These are phyloP conservation scores for Candida sojae DNA, from an alignment of 1,139 yeast genomes.

Conservation along the genomic window DNA sequence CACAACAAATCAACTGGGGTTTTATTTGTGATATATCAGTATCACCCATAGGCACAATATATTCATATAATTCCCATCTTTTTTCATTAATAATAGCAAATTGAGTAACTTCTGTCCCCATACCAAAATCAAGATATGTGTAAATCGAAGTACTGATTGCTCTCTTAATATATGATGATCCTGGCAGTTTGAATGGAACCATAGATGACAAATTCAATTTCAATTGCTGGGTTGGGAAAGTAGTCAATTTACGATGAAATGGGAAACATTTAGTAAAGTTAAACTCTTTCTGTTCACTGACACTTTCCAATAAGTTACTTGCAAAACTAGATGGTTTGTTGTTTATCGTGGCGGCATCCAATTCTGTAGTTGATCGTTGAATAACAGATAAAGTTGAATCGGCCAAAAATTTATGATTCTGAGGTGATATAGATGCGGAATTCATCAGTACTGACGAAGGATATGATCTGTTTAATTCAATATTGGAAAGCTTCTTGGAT, in stretches of 20 bases:
- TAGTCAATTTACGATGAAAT: conserved; percentile 66
- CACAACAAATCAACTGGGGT: conserved; percentile 67
- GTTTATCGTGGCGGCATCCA: background rate
- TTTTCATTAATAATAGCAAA: conserved; percentile 67
- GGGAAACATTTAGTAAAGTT: conserved; percentile 83
- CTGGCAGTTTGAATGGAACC: conserved; percentile 29
- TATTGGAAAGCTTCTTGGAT: conserved; percentile 2
- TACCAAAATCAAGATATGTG: conserved; percentile 28
- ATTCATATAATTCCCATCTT: conserved; percentile 71
- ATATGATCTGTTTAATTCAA: conserved; percentile 4
- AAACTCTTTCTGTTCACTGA: conserved; percentile 55
- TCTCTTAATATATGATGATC: conserved; percentile 41
- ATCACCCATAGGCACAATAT: conserved; percentile 24
- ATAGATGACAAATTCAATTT: conserved; percentile 39
- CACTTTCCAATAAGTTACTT: conserved; percentile 22
- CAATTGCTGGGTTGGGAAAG: conserved; percentile 64
- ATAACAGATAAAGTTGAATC: background rate
- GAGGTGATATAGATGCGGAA: conserved; percentile 19
- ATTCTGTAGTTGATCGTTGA: conserved; percentile 2
- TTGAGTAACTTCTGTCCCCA: conserved; percentile 52
- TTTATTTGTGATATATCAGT: conserved; percentile 22
- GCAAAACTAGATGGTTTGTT: conserved; percentile 18
- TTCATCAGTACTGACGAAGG: conserved; percentile 6
- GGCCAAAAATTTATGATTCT: conserved; percentile 7
- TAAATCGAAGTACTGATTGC: conserved; percentile 66